Percentiles rank a stretch among this genome's conserved stretches.
phyloP scores from a whole-genome alignment of 768 basidiomycete species.

The Kwoniella sp. region DNA sequence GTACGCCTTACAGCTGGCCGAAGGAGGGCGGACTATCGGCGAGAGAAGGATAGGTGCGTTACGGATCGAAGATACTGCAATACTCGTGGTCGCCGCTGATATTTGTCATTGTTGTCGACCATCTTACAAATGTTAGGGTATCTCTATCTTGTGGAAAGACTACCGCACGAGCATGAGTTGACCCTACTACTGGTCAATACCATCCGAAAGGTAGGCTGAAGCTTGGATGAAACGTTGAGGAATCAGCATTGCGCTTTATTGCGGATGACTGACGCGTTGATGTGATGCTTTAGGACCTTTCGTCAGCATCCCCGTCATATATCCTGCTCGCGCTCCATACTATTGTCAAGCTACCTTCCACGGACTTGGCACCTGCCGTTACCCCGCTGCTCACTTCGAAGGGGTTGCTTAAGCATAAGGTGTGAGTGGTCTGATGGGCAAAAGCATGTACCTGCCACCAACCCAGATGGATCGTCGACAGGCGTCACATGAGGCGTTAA shows the following conservation, averaged over 20 bases:
- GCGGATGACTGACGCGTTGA: background rate
- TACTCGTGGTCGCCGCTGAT: no score
- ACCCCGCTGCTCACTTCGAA: conserved; percentile 33
- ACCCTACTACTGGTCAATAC: conserved; percentile 48
- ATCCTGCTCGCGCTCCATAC: conserved; percentile 37
- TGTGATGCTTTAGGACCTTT: conserved; percentile 34
- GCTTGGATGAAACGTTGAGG: background rate
- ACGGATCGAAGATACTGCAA: background rate
- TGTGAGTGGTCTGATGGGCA: conserved; percentile 33
- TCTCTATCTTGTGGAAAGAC: conserved; percentile 39
- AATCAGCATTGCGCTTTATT: no score
- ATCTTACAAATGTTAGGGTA: no score
- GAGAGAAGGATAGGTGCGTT: conserved; percentile 44
- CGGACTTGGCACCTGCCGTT: conserved; percentile 42
- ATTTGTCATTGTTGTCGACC: no score
- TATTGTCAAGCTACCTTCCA: conserved; percentile 37
- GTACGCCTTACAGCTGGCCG: conserved; percentile 37
- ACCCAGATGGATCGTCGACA: conserved; percentile 9
- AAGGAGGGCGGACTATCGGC: conserved; percentile 28
- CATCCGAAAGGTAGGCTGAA: conserved; percentile 41
- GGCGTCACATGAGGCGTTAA: no score
- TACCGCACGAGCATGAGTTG: conserved; percentile 42
- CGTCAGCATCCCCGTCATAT: conserved; percentile 18
- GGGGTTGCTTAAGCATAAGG: conserved; percentile 30
- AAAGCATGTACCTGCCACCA: no score